Evolutionary conservation across 768 basidiomycete species (phyloP).

Genomic region (Lentinula raphanica): DNA sequence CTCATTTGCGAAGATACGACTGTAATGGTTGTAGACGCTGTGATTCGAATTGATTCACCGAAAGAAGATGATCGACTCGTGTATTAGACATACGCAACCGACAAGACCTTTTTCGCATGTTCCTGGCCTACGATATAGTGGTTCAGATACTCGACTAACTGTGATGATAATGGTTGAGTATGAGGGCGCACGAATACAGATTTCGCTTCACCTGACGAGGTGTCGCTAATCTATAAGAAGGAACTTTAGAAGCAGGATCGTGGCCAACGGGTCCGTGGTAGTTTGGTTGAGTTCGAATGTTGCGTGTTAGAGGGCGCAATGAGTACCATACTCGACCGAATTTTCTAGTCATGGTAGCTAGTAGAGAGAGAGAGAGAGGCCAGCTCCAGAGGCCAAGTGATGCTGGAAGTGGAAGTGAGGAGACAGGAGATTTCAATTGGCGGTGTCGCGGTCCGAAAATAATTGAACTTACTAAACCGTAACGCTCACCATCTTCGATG

Average conservation of each 20-base stretch:
- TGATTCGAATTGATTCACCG: background rate
- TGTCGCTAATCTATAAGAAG: slow-evolving; percentile 48
- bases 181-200: background rate
- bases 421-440: background rate
- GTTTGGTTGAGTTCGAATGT: slow-evolving; percentile 54
- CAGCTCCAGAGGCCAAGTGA: background rate
- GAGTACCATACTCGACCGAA: background rate
- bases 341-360: background rate
- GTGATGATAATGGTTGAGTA: slow-evolving; percentile 9
- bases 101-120: slow-evolving; percentile 86
- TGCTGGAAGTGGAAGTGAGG: background rate
- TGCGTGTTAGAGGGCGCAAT: slow-evolving; percentile 4
- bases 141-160: slow-evolving; percentile 84
- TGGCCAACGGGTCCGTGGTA: slow-evolving; percentile 32
- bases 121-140: slow-evolving; percentile 91
- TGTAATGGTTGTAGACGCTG: slow-evolving; percentile 95
- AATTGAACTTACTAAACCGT: background rate
- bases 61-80: background rate
- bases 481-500: slow-evolving; percentile 27
- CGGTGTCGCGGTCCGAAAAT: background rate
- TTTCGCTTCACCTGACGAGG: slow-evolving; percentile 41
- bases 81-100: slow-evolving; percentile 73
- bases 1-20: slow-evolving; percentile 73
- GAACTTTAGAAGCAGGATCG: slow-evolving; percentile 28
- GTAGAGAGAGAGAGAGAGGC: background rate